Evolutionary conservation across 208 protist species (phyloP), one percentile per base, ranked within the genome.

Genomic region (Leishmania gerbilli): DNA sequence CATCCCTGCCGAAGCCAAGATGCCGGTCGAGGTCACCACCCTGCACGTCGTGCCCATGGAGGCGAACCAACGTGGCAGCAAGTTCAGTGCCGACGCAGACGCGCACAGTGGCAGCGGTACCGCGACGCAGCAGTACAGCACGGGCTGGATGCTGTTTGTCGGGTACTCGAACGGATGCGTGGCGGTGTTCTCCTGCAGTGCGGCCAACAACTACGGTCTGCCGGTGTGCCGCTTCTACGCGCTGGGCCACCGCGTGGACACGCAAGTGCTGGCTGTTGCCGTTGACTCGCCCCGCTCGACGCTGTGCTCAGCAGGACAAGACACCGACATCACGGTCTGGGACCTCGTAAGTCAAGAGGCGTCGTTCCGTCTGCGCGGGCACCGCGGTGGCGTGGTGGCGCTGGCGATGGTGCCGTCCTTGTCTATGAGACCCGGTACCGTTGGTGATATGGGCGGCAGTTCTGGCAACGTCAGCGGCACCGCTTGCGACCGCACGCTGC

Each of bases 321-420:
- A 99, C 89, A 99, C 98, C 6, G 98, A 99, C 82, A 91, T 99
- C 69, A 98, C 99, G 13, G 91, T 99, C 19, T 99, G 99, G 99
- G 99, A 99, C 87, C 82, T 99, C 34, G 85, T 89, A 19, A 88
- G 87, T 19, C 85, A 95, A 72, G 93, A 97, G 83, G 75, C 93
- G 1, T 58, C 83, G 11, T 98, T 90, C 82, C 92, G 95, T 21
- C 89, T 99, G 47, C 88, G 92, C 47, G 97, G 97, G 1, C 97
- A 99, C 76, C 92, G 94, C 53, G 92, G 93, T 42, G 92, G 89
- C 31, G 85, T 98, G 40, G 91, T 96, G 0, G 91, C 84, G 7
- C 79, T 98, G 4, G 58, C 88, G 24, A 92, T 97, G 55, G 79
- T 98, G 42, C 88, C 88, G 31, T 80, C 67, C 37, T 37, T 53